phyloP scores from a whole-genome alignment of 305 asterid genomes.

The Caryopteris hybrid region DNA sequence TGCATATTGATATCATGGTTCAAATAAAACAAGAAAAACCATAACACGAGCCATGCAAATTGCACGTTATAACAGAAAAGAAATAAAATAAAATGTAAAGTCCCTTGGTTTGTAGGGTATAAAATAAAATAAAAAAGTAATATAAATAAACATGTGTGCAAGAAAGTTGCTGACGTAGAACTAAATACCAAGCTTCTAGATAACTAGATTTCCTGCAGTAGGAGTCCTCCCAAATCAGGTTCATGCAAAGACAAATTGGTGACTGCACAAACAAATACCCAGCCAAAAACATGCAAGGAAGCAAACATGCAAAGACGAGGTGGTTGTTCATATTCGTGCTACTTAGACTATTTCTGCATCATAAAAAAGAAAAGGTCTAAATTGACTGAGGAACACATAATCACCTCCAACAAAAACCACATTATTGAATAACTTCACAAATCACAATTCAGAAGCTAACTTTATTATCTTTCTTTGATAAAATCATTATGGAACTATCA shows the following conservation, averaged over 20 bases:
- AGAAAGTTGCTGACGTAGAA: neutral
- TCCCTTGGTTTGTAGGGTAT: neutral
- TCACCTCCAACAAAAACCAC: neutral
- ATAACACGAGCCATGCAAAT: neutral
- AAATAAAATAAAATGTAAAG: neutral
- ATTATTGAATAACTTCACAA: neutral
- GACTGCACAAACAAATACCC: neutral
- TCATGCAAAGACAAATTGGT: neutral
- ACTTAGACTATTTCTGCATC: neutral
- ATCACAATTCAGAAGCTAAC: neutral
- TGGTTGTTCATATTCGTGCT: neutral
- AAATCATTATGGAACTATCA: neutral
- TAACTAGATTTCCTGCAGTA: neutral
- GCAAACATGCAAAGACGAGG: neutral
- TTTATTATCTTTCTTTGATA: neutral
- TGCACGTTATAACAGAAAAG: neutral
- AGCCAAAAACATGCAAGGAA: neutral
- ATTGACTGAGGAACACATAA: no score
- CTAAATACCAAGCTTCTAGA: neutral
- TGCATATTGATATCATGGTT: neutral
- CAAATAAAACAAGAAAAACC: neutral
- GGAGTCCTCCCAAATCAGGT: neutral
- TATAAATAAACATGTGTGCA: neutral
- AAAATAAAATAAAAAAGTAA: no score
- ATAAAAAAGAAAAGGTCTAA: no score